A percentile compares a stretch with the other conserved stretches of the same genome.
Conservation (phyloP, 768 basidiomycete species). For the Tremella fuciformis region DNA sequence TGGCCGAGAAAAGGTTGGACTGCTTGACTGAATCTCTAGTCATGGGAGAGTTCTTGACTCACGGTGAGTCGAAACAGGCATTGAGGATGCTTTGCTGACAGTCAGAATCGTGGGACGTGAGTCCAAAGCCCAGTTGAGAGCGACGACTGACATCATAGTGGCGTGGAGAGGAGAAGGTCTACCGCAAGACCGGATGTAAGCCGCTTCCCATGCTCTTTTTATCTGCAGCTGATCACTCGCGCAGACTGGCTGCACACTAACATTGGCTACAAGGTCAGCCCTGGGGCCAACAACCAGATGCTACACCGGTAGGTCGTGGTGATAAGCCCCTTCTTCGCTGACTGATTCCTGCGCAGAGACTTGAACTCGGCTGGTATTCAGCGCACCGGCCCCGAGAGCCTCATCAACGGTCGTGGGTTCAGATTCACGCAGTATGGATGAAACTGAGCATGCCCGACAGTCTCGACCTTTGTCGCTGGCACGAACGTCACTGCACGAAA, state of each 20-base stretch:
- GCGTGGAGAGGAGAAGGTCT: slow-evolving; percentile 22
- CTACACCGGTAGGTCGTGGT: slow-evolving; percentile 16
- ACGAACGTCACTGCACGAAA: slow-evolving; percentile 23
- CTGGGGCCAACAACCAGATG: slow-evolving; percentile 19
- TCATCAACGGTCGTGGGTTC: slow-evolving; percentile 15
- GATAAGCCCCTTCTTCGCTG: background rate
- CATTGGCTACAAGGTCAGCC: slow-evolving; percentile 25
- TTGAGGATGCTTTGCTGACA: background rate
- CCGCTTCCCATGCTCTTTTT: background rate
- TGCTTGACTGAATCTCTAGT: slow-evolving; percentile 5
- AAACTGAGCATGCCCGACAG: background rate
- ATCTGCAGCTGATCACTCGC: too few species aligned
- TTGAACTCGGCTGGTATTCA: slow-evolving; percentile 20
- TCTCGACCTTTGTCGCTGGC: slow-evolving; percentile 27
- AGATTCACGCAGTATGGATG: background rate
- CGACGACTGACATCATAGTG: slow-evolving; percentile 17
- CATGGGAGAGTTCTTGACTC: slow-evolving; percentile 25
- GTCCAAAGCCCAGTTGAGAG: background rate
- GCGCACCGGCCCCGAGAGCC: slow-evolving; percentile 21
- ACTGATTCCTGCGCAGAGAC: slow-evolving; percentile 15
- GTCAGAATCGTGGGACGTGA: slow-evolving; percentile 24
- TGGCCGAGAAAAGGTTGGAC: background rate
- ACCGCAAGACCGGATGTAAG: slow-evolving; percentile 21
- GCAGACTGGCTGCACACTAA: slow-evolving; percentile 29
- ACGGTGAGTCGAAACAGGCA: slow-evolving; percentile 8